Conservation (phyloP, 2,329 filamentous ascomycete genomes). For the Colletotrichum tofieldiae region DNA sequence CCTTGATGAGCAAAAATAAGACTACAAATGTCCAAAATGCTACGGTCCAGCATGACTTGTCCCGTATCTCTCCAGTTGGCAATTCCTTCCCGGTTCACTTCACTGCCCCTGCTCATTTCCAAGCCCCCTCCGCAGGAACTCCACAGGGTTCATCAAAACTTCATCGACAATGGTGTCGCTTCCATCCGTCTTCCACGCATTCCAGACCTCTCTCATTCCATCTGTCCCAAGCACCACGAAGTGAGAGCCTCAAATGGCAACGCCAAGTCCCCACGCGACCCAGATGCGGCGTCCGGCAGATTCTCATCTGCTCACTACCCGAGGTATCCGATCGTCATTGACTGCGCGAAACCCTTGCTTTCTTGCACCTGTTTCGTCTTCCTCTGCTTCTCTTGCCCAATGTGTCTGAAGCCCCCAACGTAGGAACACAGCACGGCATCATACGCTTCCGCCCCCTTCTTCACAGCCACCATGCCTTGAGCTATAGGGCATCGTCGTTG, state of each 20-base stretch:
- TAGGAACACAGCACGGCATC: conserved; percentile 8
- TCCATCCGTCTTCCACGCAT: conserved; percentile 29
- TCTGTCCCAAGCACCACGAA: conserved; percentile 11
- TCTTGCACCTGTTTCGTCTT: conserved; percentile 10
- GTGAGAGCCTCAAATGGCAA: conserved; percentile 33
- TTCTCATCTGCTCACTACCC: neutral
- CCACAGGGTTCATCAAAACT: conserved; percentile 9
- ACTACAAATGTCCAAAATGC: neutral
- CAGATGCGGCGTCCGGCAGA: conserved; percentile 14
- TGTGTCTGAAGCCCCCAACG: neutral
- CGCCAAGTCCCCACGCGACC: conserved; percentile 15
- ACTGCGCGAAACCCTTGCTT: neutral
- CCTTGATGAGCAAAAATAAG: neutral
- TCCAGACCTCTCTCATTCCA: conserved; percentile 17
- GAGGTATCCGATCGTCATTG: neutral
- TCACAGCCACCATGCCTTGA: conserved; percentile 26
- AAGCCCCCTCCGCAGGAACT: neutral
- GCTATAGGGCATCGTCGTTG: neutral
- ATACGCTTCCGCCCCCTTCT: conserved; percentile 4
- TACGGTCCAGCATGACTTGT: neutral
- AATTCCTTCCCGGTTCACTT: neutral
- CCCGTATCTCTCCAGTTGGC: neutral
- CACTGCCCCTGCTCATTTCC: neutral
- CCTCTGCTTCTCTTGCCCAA: conserved; percentile 1
- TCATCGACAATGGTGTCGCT: conserved; percentile 21